These are phyloP conservation scores for Cornus suecica DNA, from an alignment of 148 eudicot genomes.

Conservation along the genomic window DNA sequence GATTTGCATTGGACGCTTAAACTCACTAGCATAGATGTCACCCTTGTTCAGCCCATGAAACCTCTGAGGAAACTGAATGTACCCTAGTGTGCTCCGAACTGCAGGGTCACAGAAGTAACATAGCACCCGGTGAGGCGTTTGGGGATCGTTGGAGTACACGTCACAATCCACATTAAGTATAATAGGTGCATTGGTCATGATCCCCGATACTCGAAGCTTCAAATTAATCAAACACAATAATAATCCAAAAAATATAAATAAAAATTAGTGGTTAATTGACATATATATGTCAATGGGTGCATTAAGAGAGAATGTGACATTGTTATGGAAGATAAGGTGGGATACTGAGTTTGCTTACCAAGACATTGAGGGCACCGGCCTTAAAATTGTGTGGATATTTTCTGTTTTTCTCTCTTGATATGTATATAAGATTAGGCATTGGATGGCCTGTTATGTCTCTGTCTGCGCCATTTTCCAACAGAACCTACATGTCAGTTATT, in stretches of 20 bases:
- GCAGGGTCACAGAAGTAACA: constrained; percentile 47
- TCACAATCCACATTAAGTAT: constrained; percentile 66
- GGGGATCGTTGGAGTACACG: constrained; percentile 62
- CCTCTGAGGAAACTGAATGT: constrained; percentile 71
- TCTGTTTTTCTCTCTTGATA: constrained; percentile 53
- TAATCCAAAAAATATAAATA: too few species aligned
- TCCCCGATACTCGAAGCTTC: constrained; percentile 70
- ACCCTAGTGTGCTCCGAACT: constrained; percentile 35
- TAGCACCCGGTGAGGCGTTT: constrained; percentile 41
- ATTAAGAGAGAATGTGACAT: background rate
- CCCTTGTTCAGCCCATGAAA: constrained; percentile 48
- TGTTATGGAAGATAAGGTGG: background rate
- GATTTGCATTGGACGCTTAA: constrained; percentile 38
- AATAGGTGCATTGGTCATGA: constrained; percentile 66
- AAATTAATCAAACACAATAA: background rate
- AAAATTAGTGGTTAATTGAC: too few species aligned
- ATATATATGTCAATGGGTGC: background rate
- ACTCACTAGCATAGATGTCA: constrained; percentile 53
- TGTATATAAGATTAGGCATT: constrained; percentile 66
- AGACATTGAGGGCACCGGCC: constrained; percentile 71
- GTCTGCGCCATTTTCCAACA: constrained; percentile 30
- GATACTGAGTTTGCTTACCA: constrained; percentile 27
- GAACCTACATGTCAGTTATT: constrained; percentile 45
- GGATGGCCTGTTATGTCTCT: constrained; percentile 25
- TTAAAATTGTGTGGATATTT: constrained; percentile 54